phyloP scores from a whole-genome alignment of 148 eudicot genomes.

The Heliamphora exappendiculata region DNA sequence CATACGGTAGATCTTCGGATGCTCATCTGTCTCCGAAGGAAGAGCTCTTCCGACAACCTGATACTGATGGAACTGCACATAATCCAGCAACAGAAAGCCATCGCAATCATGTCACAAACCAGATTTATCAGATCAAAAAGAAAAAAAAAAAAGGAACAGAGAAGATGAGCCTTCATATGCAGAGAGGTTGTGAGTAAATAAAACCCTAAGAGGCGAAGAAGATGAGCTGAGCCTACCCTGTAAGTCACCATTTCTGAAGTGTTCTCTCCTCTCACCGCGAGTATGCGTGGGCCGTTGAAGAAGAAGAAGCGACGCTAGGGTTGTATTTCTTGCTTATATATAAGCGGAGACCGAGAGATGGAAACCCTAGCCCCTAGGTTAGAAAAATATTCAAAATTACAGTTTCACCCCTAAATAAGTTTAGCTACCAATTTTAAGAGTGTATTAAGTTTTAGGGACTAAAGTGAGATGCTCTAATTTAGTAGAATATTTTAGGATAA shows the following conservation, averaged over 20 bases:
- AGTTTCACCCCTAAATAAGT: not conserved
- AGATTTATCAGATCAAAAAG: not conserved
- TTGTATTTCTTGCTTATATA: constrained; percentile 2
- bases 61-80: constrained; percentile 67
- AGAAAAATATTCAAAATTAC: not conserved
- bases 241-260: constrained; percentile 18
- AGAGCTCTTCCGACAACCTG: constrained; percentile 87
- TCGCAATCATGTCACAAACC: not conserved
- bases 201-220: not conserved
- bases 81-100: not conserved
- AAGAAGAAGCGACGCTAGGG: not conserved
- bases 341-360: not conserved
- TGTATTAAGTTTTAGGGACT: no score
- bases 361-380: not conserved
- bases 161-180: not conserved
- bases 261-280: not conserved
- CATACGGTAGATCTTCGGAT: constrained; percentile 90
- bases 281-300: not conserved
- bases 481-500: no score
- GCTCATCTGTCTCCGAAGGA: constrained; percentile 62
- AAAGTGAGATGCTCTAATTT: no score
- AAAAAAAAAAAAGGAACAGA: not conserved
- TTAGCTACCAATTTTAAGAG: no score
- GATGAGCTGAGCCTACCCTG: constrained; percentile 12
- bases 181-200: not conserved